phyloP scores from a whole-genome alignment of 371 early-diverging fungal genomes.

The Mucor lusitanicus region DNA sequence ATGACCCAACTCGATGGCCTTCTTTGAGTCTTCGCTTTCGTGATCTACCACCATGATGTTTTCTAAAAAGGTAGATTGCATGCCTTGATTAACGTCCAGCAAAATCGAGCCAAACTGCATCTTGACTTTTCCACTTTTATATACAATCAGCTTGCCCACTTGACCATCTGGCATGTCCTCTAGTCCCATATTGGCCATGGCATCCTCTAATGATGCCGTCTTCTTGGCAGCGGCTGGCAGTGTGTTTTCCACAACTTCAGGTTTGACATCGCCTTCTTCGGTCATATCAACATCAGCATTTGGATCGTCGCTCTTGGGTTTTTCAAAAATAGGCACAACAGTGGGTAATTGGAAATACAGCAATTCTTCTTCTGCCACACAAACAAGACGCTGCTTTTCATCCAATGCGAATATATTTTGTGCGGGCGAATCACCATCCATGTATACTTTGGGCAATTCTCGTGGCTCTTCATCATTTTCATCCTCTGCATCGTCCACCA shows the following conservation, averaged over 20 bases:
- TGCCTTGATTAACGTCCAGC: slow-evolving; percentile 62
- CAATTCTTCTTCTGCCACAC: slow-evolving; percentile 46
- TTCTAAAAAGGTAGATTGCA: slow-evolving; percentile 64
- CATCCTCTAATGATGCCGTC: slow-evolving; percentile 28
- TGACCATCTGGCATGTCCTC: slow-evolving; percentile 59
- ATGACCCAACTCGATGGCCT: slow-evolving; percentile 64
- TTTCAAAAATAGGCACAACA: slow-evolving; percentile 48
- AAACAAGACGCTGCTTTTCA: slow-evolving; percentile 35
- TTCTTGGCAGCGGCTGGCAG: slow-evolving; percentile 52
- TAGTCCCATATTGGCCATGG: slow-evolving; percentile 32
- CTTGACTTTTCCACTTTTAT: slow-evolving; percentile 75
- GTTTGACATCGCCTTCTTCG: slow-evolving; percentile 28
- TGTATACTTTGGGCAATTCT: slow-evolving; percentile 10
- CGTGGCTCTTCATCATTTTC: neutral
- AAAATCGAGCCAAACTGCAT: slow-evolving; percentile 67
- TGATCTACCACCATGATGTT: slow-evolving; percentile 63
- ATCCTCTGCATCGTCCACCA: neutral
- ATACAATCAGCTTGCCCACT: slow-evolving; percentile 68
- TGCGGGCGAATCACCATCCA: slow-evolving; percentile 52
- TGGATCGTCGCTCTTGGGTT: slow-evolving; percentile 10
- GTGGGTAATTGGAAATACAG: slow-evolving; percentile 50
- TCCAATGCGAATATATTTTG: slow-evolving; percentile 43
- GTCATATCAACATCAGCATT: slow-evolving; percentile 34
- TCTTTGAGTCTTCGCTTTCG: slow-evolving; percentile 45
- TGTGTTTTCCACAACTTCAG: neutral